Evolutionary conservation across 2,329 filamentous ascomycete species (phyloP).

Genomic region (Septoria petroselini): DNA sequence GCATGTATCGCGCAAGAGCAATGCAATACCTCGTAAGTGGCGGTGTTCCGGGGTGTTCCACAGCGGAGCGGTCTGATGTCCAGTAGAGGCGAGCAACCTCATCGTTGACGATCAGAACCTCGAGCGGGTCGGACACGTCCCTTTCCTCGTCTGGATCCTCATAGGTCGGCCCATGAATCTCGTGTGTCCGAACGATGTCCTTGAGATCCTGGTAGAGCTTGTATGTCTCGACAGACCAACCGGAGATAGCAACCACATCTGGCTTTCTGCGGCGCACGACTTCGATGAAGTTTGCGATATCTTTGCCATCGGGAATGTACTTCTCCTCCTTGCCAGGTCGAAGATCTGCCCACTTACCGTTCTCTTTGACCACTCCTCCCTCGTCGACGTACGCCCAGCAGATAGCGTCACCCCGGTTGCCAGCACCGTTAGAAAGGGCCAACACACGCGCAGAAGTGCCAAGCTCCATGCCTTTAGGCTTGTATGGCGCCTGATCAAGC

Average conservation of each 20-base stretch:
- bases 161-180: slow-evolving; percentile 75
- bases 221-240: slow-evolving; percentile 82
- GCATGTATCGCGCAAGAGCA: slow-evolving; percentile 83
- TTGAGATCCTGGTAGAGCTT: slow-evolving; percentile 79
- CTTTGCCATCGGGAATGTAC: slow-evolving; percentile 61
- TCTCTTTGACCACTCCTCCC: slow-evolving; percentile 82
- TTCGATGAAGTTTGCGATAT: slow-evolving; percentile 70
- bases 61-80: slow-evolving; percentile 73
- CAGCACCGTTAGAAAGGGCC: slow-evolving; percentile 80
- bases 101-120: slow-evolving; percentile 90
- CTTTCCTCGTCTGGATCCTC: slow-evolving; percentile 77
- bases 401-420: slow-evolving; percentile 73
- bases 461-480: slow-evolving; percentile 86
- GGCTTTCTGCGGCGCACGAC: slow-evolving; percentile 76
- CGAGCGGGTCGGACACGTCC: slow-evolving; percentile 72
- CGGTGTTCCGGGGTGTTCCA: slow-evolving; percentile 76
- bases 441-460: slow-evolving; percentile 86
- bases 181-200: slow-evolving; percentile 71
- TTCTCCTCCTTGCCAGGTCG: slow-evolving; percentile 64
- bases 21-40: slow-evolving; percentile 85
- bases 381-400: slow-evolving; percentile 93
- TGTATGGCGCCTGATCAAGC: slow-evolving; percentile 93
- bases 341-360: slow-evolving; percentile 81
- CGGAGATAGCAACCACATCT: slow-evolving; percentile 85
- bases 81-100: slow-evolving; percentile 97